A percentile compares a stretch with the other conserved stretches of the same genome.
Conservation (phyloP, 83 land plant species). For the Picea mariana region DNA sequence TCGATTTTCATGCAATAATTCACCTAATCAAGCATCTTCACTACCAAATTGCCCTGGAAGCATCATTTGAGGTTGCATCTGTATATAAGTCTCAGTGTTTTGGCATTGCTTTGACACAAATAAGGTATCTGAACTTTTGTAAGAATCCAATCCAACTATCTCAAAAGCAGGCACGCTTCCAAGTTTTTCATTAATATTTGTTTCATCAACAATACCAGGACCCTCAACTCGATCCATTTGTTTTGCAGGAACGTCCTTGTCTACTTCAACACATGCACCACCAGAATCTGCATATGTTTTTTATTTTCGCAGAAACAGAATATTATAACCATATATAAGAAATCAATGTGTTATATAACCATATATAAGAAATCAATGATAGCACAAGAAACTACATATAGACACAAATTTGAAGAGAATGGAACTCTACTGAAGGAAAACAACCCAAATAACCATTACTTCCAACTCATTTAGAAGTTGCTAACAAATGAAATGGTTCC, state of each 20-base stretch:
- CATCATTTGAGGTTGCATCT: too few species aligned
- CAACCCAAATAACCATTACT: neutral
- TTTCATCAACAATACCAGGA: too few species aligned
- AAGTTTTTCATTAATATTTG: too few species aligned
- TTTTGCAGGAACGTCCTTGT: neutral
- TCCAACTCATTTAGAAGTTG: neutral
- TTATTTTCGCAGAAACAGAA: neutral
- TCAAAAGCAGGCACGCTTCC: neutral
- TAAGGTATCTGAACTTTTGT: neutral
- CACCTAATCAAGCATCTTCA: too few species aligned
- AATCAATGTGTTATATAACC: too few species aligned
- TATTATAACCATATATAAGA: neutral
- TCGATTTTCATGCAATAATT: too few species aligned
- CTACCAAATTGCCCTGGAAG: too few species aligned
- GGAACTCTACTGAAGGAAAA: neutral
- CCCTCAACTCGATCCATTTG: neutral
- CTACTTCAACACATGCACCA: neutral
- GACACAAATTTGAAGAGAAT: neutral
- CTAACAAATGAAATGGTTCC: neutral
- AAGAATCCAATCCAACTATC: slow-evolving; percentile 2
- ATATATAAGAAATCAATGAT: too few species aligned
- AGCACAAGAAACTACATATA: neutral
- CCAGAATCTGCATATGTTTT: neutral
- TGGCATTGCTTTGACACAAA: neutral
- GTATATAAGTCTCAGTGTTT: neutral